Evolutionary conservation across 352 stramenopile species (phyloP).

Genomic region (Phytophthora ohioensis): DNA sequence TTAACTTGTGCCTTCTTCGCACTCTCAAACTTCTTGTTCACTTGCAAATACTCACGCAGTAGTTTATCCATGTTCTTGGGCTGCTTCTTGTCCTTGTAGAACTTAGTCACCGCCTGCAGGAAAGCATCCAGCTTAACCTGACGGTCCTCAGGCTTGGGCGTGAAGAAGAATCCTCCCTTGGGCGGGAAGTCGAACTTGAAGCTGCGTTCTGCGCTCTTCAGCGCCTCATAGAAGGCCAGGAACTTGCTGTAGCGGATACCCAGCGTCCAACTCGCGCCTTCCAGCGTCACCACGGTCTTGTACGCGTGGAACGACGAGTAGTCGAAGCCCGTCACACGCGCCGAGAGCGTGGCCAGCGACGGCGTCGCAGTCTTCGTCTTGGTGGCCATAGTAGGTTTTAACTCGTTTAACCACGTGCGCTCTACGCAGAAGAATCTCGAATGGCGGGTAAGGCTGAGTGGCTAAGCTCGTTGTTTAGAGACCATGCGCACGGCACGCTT

Average conservation of each 20-base stretch:
- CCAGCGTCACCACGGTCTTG: slow-evolving; percentile 51
- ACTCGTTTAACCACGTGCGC: slow-evolving; percentile 11
- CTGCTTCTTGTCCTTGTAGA: slow-evolving; percentile 44
- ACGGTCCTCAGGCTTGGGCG: slow-evolving; percentile 60
- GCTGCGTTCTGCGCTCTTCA: slow-evolving; percentile 42
- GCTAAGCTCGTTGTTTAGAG: slow-evolving; percentile 18
- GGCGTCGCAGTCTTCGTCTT: slow-evolving; percentile 12
- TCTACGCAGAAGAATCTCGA: slow-evolving; percentile 38
- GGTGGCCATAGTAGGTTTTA: slow-evolving; percentile 15
- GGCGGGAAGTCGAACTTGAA: slow-evolving; percentile 76
- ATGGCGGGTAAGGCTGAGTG: slow-evolving; percentile 23
- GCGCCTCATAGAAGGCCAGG: slow-evolving; percentile 52
- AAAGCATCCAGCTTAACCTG: slow-evolving; percentile 67
- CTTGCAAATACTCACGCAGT: slow-evolving; percentile 58
- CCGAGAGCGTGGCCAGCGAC: slow-evolving; percentile 44
- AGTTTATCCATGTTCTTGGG: slow-evolving; percentile 43
- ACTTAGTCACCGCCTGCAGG: slow-evolving; percentile 49
- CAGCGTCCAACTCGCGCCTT: slow-evolving; percentile 42
- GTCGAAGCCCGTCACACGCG: slow-evolving; percentile 57
- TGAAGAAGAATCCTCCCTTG: slow-evolving; percentile 73
- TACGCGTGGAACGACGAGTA: slow-evolving; percentile 53
- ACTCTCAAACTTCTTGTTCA: slow-evolving; percentile 38
- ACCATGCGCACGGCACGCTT: slow-evolving; percentile 11
- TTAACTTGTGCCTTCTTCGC: slow-evolving; percentile 26
- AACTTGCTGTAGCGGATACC: slow-evolving; percentile 75